Percentiles rank a stretch among this genome's conserved stretches.
Evolutionary conservation across 306 rosid genomes (phyloP).

Genomic region (Acacia melanoxylon): DNA sequence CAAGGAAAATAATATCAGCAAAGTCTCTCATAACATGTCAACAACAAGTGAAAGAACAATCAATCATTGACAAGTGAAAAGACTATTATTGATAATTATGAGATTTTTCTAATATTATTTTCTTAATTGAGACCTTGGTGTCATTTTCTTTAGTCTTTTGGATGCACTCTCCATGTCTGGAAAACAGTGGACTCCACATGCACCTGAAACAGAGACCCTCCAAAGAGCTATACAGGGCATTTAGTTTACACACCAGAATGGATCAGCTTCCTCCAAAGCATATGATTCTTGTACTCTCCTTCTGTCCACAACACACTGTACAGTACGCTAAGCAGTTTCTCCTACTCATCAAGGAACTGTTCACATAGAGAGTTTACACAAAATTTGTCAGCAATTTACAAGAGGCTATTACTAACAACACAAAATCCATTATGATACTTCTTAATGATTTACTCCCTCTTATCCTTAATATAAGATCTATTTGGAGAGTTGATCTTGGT

Average conservation of each 20-base stretch:
- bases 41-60: too few relatives aligned
- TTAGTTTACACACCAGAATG: neutral
- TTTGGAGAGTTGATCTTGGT: too few relatives aligned
- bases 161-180: neutral
- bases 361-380: neutral
- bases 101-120: too few relatives aligned
- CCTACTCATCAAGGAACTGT: neutral
- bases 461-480: too few relatives aligned
- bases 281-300: neutral
- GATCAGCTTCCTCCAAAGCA: neutral
- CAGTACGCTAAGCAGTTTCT: neutral
- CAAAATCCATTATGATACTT: neutral
- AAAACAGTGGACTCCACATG: neutral
- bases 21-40: too few relatives aligned
- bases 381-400: neutral
- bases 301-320: neutral
- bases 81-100: too few relatives aligned
- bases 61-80: too few relatives aligned
- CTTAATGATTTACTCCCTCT: too few relatives aligned
- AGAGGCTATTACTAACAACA: neutral
- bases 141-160: neutral
- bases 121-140: too few relatives aligned
- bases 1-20: too few relatives aligned
- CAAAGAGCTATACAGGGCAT: neutral
- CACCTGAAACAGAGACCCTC: neutral